These are phyloP conservation scores for Clonostachys rhizophaga DNA, from an alignment of 2,329 filamentous ascomycete genomes.

Conservation along the genomic window DNA sequence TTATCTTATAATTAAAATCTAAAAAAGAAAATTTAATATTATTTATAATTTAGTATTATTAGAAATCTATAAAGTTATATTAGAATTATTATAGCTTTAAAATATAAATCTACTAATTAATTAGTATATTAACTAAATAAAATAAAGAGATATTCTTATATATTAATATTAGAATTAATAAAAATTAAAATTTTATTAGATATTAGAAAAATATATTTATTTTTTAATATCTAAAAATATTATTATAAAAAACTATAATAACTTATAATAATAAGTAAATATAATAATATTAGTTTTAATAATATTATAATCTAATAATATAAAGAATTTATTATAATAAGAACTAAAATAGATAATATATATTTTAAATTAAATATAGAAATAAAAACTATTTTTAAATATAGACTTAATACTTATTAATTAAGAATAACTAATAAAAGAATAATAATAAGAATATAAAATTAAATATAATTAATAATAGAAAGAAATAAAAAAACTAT, in stretches of 20 bases:
- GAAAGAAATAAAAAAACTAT: background rate
- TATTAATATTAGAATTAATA: background rate
- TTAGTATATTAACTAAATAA: background rate
- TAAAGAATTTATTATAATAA: no score
- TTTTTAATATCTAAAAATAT: no score
- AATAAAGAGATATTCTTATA: background rate
- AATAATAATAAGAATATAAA: background rate
- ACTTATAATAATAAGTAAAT: no score
- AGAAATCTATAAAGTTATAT: background rate
- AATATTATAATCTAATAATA: no score
- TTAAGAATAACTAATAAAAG: background rate
- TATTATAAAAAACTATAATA: no score
- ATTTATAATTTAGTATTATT: no score
- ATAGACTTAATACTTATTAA: background rate
- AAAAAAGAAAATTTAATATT: no score
- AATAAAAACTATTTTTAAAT: background rate
- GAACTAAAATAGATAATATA: no score
- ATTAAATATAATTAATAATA: background rate
- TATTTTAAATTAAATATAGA: no score
- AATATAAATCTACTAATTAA: background rate
- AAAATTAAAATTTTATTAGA: background rate
- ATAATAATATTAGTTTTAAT: no score
- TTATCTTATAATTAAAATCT: no score
- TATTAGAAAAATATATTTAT: no score
- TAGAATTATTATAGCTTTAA: background rate